A percentile compares a stretch with the other conserved stretches of the same genome.
phyloP scores from a whole-genome alignment of 148 eudicot species.

The Salicornia ramosissima region DNA sequence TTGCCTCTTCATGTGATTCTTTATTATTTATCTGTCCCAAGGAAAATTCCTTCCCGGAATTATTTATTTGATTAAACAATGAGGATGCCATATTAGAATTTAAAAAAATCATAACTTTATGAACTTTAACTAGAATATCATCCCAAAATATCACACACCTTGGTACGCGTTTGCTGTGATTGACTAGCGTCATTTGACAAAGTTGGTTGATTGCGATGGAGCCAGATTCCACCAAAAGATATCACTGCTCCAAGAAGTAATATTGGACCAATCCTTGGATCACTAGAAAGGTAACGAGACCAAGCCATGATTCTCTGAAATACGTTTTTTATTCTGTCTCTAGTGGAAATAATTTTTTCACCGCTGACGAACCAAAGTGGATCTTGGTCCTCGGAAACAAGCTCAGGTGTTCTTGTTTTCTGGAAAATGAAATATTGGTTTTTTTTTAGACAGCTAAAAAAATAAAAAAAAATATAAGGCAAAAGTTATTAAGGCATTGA shows the following conservation, averaged over 20 bases:
- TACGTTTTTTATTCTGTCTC: constrained; percentile 45
- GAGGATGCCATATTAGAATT: not conserved
- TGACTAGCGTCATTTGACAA: constrained; percentile 31
- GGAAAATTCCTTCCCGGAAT: not conserved
- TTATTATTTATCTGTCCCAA: not conserved
- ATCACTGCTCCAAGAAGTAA: constrained; percentile 79
- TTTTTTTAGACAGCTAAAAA: constrained; percentile 3
- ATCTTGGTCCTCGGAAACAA: constrained; percentile 68
- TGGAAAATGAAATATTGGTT: constrained; percentile 25
- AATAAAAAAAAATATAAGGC: not conserved
- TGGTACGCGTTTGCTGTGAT: constrained; percentile 31
- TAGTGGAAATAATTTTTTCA: constrained; percentile 47
- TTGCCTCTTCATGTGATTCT: not conserved
- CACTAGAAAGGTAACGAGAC: constrained; percentile 36
- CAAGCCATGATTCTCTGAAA: constrained; percentile 28
- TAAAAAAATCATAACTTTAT: not conserved
- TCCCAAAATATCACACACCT: constrained; percentile 30
- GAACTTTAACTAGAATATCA: constrained; percentile 1
- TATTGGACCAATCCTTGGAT: constrained; percentile 78
- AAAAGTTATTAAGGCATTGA: not conserved
- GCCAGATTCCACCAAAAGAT: constrained; percentile 73
- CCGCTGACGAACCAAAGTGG: constrained; percentile 57
- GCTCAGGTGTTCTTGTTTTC: constrained; percentile 75
- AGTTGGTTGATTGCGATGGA: constrained; percentile 49
- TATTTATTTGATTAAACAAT: not conserved